Percentiles rank a stretch among this genome's conserved stretches.
These are phyloP conservation scores for Psophocarpus tetragonolobus DNA, from an alignment of 306 rosid genomes.

Conservation along the genomic window DNA sequence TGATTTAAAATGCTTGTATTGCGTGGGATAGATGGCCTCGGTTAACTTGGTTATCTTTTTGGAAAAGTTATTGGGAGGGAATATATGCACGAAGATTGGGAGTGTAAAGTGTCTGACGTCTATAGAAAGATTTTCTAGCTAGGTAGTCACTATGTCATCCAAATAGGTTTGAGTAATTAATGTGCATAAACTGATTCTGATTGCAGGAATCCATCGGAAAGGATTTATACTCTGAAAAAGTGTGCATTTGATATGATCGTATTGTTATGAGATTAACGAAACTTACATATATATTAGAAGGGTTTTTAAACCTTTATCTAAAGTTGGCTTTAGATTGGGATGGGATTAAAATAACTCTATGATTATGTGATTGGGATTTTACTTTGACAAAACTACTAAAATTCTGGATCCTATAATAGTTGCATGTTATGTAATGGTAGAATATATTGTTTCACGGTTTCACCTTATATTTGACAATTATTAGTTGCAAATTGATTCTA, in stretches of 20 bases:
- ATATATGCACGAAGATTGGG: slow-evolving; percentile 69
- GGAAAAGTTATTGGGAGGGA: slow-evolving; percentile 66
- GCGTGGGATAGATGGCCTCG: slow-evolving; percentile 44
- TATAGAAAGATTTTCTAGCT: slow-evolving; percentile 52
- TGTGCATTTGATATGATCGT: slow-evolving; percentile 34
- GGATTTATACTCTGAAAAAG: slow-evolving; percentile 50
- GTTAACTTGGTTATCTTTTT: slow-evolving; percentile 49
- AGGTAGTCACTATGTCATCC: slow-evolving; percentile 31
- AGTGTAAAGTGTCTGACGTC: slow-evolving; percentile 58
- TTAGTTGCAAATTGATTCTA: background rate
- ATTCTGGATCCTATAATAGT: slow-evolving; percentile 16
- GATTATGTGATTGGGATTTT: background rate
- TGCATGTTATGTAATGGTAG: slow-evolving; percentile 16
- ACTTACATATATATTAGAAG: slow-evolving; percentile 33
- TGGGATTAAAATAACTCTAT: background rate
- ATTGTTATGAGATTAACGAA: slow-evolving; percentile 33
- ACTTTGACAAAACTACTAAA: background rate
- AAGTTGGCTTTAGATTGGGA: slow-evolving; percentile 22
- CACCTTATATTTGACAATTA: background rate
- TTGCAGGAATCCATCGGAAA: slow-evolving; percentile 57
- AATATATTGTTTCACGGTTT: background rate
- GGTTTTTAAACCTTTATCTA: slow-evolving; percentile 21
- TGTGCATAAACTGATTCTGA: slow-evolving; percentile 55
- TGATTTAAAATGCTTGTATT: slow-evolving; percentile 53
- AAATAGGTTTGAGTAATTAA: slow-evolving; percentile 38